Base-by-base conservation (phyloP, 371 early-diverging fungal genomes). In the Dinochytrium kinnereticum region DNA sequence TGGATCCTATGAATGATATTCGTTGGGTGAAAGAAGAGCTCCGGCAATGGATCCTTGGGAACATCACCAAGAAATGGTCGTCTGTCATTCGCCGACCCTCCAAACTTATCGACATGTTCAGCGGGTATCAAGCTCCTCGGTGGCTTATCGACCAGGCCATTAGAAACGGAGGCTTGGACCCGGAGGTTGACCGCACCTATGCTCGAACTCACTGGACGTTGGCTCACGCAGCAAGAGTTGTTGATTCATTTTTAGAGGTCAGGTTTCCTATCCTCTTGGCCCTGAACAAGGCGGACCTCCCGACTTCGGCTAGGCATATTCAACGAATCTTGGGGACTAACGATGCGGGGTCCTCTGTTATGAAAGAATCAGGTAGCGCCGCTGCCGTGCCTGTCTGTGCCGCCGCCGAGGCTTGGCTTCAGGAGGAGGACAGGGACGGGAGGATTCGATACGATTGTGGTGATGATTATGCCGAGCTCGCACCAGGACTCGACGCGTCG, bases 211-310 rank as follows among this genome's bases (percentile, higher is more conserved):
- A 51, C 28, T 93, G 93, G 93, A 86, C 83, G 30, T 81, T 83
- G 26, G 83, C 79, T 19, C 82, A 80, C 2, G 71, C 92, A 37
- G 77, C 80, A 31, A 78, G 75, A 38, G 79, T 90, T 33, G 92
- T 93, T 3, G 81, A 84, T 26, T 81, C 74, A 30, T 93, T 93
- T 75, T 72, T 93, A 76, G 89, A 91, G 36, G 86, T 81, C 64
- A 85, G 93, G 21, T 93, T 93, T 70, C 94, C 94, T 2, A 93
- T 92, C 1, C 75, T 93, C 40, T 83, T 93, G 34, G 88, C 93
- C 3, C 78, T 93, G 59, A 93, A 93, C 81, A 93, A 93, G 73
- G 91, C 92, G 30, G 94, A 93, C 69, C 82, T 91, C 73, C 87
- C 91, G 30, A 34, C 69, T 2, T 44, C 76, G 1, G 72, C 31